Evolutionary conservation across 768 basidiomycete species (phyloP).

Genomic region (Roridomyces roridus): DNA sequence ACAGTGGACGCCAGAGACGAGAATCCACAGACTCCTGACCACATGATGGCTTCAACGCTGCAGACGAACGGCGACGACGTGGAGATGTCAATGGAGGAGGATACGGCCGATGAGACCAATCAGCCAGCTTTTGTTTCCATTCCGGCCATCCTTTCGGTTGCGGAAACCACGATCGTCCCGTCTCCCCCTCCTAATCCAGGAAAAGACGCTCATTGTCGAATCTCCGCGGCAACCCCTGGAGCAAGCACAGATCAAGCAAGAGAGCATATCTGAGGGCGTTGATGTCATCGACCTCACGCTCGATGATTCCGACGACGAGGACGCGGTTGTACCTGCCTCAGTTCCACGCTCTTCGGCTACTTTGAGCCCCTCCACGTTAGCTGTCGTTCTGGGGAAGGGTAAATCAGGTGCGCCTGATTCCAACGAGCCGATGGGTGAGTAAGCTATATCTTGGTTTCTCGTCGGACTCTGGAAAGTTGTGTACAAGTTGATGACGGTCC

Average conservation of each 20-base stretch:
- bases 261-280: background rate
- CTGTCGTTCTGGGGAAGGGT: background rate
- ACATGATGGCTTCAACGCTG: too few species aligned
- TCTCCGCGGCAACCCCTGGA: too few species aligned
- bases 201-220: too few species aligned
- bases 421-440: background rate
- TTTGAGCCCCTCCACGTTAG: background rate
- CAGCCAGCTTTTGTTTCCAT: too few species aligned
- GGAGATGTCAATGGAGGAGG: too few species aligned
- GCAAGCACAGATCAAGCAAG: background rate
- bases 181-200: too few species aligned
- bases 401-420: background rate
- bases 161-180: too few species aligned
- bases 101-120: too few species aligned
- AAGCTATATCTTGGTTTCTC: background rate
- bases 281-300: slow-evolving; percentile 21
- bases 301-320: slow-evolving; percentile 22
- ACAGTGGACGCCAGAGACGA: background rate
- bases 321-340: background rate
- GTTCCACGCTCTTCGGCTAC: background rate
- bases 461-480: too few species aligned
- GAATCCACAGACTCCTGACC: background rate
- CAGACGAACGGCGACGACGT: too few species aligned
- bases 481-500: too few species aligned
- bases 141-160: too few species aligned